A percentile compares a stretch with the other conserved stretches of the same genome.
These are phyloP conservation scores for Zygotorulaspora sp. DNA, from an alignment of 805 yeast species.

Conservation along the genomic window DNA sequence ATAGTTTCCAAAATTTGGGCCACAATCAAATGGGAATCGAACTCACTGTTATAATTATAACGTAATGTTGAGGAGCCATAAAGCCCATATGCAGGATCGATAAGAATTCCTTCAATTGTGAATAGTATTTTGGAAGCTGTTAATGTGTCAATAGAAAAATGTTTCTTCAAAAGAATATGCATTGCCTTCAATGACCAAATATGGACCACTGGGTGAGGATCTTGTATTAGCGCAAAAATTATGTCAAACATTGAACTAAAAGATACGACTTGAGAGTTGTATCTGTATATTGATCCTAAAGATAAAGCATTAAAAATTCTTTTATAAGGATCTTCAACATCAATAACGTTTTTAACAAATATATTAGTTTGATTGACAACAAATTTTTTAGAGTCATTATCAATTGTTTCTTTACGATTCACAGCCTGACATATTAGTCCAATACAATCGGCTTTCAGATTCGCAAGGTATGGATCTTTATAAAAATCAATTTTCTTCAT, in stretches of 20 bases:
- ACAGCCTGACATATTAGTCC: slow-evolving; percentile 47
- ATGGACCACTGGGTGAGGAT: slow-evolving; percentile 84
- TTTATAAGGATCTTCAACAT: slow-evolving; percentile 56
- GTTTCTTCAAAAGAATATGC: slow-evolving; percentile 51
- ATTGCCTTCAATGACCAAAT: slow-evolving; percentile 64
- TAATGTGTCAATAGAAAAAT: slow-evolving; percentile 43
- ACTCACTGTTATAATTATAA: slow-evolving; percentile 47
- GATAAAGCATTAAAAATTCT: slow-evolving; percentile 56
- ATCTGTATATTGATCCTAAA: slow-evolving; percentile 45
- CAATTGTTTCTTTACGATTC: slow-evolving; percentile 13
- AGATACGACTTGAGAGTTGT: slow-evolving; percentile 37
- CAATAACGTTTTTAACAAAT: slow-evolving; percentile 62
- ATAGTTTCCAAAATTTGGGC: slow-evolving; percentile 43
- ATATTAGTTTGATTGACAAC: slow-evolving; percentile 44
- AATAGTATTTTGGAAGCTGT: slow-evolving; percentile 44
- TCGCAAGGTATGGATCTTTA: slow-evolving; percentile 41
- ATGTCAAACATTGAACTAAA: slow-evolving; percentile 51
- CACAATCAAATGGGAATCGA: slow-evolving; percentile 43
- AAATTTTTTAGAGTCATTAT: slow-evolving; percentile 11
- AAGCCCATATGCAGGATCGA: slow-evolving; percentile 48
- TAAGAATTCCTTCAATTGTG: slow-evolving; percentile 38
- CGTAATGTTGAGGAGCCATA: slow-evolving; percentile 41
- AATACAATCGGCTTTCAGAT: slow-evolving; percentile 50
- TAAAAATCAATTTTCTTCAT: slow-evolving; percentile 40
- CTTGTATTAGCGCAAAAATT: slow-evolving; percentile 54